Percentiles rank a stretch among this genome's conserved stretches.
phyloP scores from a whole-genome alignment of 1,284 basidiomycete species.

The Cryptococcus maquisensis region DNA sequence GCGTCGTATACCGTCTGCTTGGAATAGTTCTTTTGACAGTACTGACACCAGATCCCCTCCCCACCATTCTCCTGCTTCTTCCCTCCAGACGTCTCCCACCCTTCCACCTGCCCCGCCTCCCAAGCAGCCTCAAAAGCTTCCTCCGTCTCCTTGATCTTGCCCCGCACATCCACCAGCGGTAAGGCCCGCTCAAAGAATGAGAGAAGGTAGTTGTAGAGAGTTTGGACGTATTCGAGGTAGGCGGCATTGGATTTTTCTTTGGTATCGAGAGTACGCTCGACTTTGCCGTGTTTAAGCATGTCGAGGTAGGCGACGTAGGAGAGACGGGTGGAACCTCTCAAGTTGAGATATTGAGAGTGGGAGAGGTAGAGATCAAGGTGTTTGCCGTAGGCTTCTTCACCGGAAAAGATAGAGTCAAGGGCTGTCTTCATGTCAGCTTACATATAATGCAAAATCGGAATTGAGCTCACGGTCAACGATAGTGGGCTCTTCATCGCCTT shows the following conservation, averaged over 20 bases:
- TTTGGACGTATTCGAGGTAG: slow-evolving; percentile 77
- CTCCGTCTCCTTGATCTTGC: slow-evolving; percentile 62
- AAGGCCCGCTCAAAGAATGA: slow-evolving; percentile 83
- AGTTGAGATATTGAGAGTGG: slow-evolving; percentile 84
- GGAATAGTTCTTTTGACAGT: slow-evolving; percentile 88
- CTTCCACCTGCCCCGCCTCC: slow-evolving; percentile 68
- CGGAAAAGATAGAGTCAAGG: slow-evolving; percentile 83
- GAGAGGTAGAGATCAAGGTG: slow-evolving; percentile 89
- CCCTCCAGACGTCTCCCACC: slow-evolving; percentile 59
- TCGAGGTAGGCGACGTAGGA: slow-evolving; percentile 91
- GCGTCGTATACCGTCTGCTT: slow-evolving; percentile 98
- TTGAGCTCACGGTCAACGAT: slow-evolving; percentile 45
- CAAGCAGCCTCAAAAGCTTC: slow-evolving; percentile 72
- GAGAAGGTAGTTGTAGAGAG: slow-evolving; percentile 75
- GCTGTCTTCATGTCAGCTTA: slow-evolving; percentile 55
- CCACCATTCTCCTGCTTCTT: slow-evolving; percentile 34
- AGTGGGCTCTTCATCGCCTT: slow-evolving; percentile 67
- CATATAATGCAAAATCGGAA: slow-evolving; percentile 2
- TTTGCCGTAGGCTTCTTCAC: slow-evolving; percentile 91
- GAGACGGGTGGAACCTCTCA: slow-evolving; percentile 74
- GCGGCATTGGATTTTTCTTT: slow-evolving; percentile 69
- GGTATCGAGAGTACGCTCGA: slow-evolving; percentile 62
- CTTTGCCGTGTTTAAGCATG: slow-evolving; percentile 55
- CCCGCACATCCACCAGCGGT: slow-evolving; percentile 77
- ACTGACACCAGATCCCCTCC: slow-evolving; percentile 88